phyloP scores from a whole-genome alignment of 805 yeast genomes.

The Myxozyma lipomycoides region DNA sequence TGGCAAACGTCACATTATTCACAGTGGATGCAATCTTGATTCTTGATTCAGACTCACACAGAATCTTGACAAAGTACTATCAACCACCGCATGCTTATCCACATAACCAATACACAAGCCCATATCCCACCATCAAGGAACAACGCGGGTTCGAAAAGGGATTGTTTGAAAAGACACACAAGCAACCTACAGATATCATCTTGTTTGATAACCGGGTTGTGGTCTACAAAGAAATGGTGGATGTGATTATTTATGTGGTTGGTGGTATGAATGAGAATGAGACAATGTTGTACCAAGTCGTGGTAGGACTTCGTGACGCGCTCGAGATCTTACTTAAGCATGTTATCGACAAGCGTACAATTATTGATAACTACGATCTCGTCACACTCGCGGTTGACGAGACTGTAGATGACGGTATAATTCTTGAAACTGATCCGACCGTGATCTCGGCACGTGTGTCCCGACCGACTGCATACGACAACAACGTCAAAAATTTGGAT shows the following conservation, averaged over 20 bases:
- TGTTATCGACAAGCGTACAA: constrained; percentile 63
- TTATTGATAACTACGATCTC: constrained; percentile 80
- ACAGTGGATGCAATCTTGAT: constrained; percentile 76
- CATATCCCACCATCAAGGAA: constrained; percentile 48
- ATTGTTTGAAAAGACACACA: constrained; percentile 70
- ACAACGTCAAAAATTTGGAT: constrained; percentile 40
- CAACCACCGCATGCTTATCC: constrained; percentile 51
- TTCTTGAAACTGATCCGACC: constrained; percentile 83
- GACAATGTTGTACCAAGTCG: constrained; percentile 65
- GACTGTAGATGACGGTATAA: constrained; percentile 87
- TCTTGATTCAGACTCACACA: constrained; percentile 73
- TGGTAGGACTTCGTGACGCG: constrained; percentile 75
- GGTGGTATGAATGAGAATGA: constrained; percentile 84
- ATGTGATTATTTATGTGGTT: constrained; percentile 64
- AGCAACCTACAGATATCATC: constrained; percentile 73
- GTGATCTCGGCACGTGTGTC: constrained; percentile 88
- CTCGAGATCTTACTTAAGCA: constrained; percentile 67
- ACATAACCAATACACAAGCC: constrained; percentile 32
- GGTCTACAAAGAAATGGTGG: constrained; percentile 82
- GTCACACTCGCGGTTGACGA: constrained; percentile 86
- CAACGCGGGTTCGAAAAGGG: constrained; percentile 75
- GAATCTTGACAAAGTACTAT: constrained; percentile 84
- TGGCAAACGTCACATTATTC: constrained; percentile 48
- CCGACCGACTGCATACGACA: constrained; percentile 72
- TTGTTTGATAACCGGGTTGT: constrained; percentile 74